Base-by-base conservation (phyloP, 2,329 filamentous ascomycete genomes). In the Cordyceps fumosorosea region DNA sequence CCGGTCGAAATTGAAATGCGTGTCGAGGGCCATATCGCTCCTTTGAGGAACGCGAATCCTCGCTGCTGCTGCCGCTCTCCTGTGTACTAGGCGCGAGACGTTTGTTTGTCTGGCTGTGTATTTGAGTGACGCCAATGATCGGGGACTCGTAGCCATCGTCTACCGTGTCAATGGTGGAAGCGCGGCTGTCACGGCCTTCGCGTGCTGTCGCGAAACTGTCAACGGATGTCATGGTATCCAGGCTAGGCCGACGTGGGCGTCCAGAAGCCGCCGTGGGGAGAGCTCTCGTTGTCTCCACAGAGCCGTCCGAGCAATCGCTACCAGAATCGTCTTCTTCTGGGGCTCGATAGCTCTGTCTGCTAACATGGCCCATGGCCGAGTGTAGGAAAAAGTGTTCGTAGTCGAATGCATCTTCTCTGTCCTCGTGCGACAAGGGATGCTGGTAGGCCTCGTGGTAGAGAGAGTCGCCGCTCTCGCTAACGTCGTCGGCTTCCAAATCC, bases 341-440 rank as follows among this genome's bases (percentile, higher is more conserved):
- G 62, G 14, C 56, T 22, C 64, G 50, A 63, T 62, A 51, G 67
- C 66, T 64, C 68, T 69, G 42, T 50, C 78, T 74, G 66, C 83
- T 86, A 70, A 91, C 87, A 2, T 83, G 91, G 6, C 91, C 92
- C 83, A 97, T 88, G 12, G 92, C 91, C 67, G 91, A 96, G 73
- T 97, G 92, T 16, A 97, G 81, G 73, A 96, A 96, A 76, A 97
- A 97, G 71, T 96, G 88, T 73, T 96, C 90, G 65, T 98, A 98
- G 73, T 98, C 93, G 70, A 98, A 98, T 1, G 93, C 93, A 73
- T 98, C 93, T 67, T 93, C 88, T 22, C 93, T 89, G 73, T 97
- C 92, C 76, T 98, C 93, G 69, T 98, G 93, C 0, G 91, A 91
- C 6, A 89, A 76, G 10, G 83, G 81, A 57, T 84, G 81, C 60